Evolutionary conservation across 2,329 filamentous ascomycete species (phyloP), one percentile per base, ranked within the genome.

Genomic region (Fusarium sublunatum): DNA sequence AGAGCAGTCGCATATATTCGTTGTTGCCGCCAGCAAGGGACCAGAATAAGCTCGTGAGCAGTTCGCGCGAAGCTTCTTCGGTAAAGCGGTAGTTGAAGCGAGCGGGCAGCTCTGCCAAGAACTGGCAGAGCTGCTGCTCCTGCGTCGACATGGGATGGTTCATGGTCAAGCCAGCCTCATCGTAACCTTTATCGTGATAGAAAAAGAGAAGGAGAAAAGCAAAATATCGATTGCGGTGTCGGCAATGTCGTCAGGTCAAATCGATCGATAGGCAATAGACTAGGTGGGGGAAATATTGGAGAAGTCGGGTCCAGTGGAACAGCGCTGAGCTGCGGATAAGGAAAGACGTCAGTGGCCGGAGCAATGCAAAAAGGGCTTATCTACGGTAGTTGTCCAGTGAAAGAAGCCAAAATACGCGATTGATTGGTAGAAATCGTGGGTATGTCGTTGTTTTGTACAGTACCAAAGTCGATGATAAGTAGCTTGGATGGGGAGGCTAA

Each of bases 101-200:
- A 67, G 82, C 82, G 53, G 95, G 93, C 72, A 96, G 86, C 72
- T 90, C 86, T 74, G 91, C 87, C 72, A 99, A 86, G 72, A 91
- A 88, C 75, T 91, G 86, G 76, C 91, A 93, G 78, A 98, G 91
- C 81, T 90, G 88, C 79, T 85, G 88, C 83, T 97, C 93, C 75
- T 88, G 86, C 15, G 86, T 88, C 64, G 86, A 84, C 80, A 88
- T 83, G 50, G 76, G 64, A 62, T 77, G 70, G 63, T 84, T 83
- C 85, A 87, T 88, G 25, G 15, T 75, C 68, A 74, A 47, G 31
- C 40, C 45, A 54, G 42, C 65, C 41, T 72, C 73, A 73, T 75
- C 47, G 56, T 73, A 67, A 46, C 47, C 51, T 55, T 57, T 34
- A 42, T 26, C 48, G 42, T 34, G 32, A 26, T 25, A 25, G 32